Conservation (phyloP, 371 early-diverging fungal genomes). For the Funneliformis caledonium region DNA sequence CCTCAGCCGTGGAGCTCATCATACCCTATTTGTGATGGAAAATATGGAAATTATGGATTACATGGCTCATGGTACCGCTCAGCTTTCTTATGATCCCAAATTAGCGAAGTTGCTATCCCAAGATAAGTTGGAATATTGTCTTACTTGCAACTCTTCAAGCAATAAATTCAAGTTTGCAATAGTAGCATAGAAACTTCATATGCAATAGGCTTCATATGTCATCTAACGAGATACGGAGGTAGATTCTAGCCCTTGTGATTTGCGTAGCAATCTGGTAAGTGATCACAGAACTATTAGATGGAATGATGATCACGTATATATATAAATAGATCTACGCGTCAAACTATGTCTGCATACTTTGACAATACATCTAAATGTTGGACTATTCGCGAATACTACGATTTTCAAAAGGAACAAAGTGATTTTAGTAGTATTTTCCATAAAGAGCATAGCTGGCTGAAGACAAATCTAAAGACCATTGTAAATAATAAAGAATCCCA, state of each 20-base stretch:
- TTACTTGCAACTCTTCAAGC: conserved; percentile 28
- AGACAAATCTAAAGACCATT: conserved; percentile 26
- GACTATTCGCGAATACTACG: conserved; percentile 31
- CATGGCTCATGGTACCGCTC: conserved; percentile 30
- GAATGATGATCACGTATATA: too few species aligned
- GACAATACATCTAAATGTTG: conserved; percentile 23
- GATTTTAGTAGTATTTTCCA: conserved; percentile 33
- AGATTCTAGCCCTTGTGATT: too few species aligned
- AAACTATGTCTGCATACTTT: not conserved
- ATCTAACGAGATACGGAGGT: too few species aligned
- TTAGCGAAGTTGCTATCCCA: too few species aligned
- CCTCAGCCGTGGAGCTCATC: conserved; percentile 22
- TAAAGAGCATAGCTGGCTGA: conserved; percentile 35
- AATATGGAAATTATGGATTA: conserved; percentile 25
- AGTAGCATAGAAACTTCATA: conserved; percentile 3
- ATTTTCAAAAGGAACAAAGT: conserved; percentile 35
- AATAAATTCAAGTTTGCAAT: conserved; percentile 37
- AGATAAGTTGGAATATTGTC: conserved; percentile 26
- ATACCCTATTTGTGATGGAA: conserved; percentile 1
- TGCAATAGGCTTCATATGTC: too few species aligned
- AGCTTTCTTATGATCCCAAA: too few species aligned
- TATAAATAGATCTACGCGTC: too few species aligned
- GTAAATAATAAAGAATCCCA: conserved; percentile 12
- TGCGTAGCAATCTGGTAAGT: too few species aligned
- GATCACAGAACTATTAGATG: too few species aligned